Evolutionary conservation across 352 stramenopile genomes (phyloP).

Genomic region (Phytophthora quininea): DNA sequence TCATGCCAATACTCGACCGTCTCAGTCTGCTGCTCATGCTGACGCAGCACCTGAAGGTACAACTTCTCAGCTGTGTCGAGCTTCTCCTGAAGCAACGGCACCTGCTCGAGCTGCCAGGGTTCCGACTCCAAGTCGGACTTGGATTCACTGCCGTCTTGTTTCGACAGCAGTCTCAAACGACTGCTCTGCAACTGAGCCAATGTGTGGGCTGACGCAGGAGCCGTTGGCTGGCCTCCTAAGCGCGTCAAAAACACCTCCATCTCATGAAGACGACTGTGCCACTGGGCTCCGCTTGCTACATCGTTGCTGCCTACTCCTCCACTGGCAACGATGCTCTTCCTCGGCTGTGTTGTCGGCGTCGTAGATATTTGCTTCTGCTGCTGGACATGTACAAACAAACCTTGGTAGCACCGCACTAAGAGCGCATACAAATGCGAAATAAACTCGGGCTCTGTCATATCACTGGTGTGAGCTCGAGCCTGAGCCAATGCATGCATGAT

Average conservation of each 20-base stretch:
- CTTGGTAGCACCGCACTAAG: conserved; percentile 67
- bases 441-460: conserved; percentile 61
- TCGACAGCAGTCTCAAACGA: conserved; percentile 33
- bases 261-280: conserved; percentile 50
- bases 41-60: conserved; percentile 72
- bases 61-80: conserved; percentile 75
- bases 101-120: conserved; percentile 43
- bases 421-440: conserved; percentile 55
- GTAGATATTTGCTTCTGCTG: conserved; percentile 3
- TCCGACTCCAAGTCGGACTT: conserved; percentile 26
- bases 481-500: conserved; percentile 58
- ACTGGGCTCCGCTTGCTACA: conserved; percentile 21
- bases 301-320: background rate
- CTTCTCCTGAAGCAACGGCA: conserved; percentile 59
- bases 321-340: conserved; percentile 6
- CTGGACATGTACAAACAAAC: conserved; percentile 42
- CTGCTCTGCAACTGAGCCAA: conserved; percentile 24
- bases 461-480: conserved; percentile 28
- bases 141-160: conserved; percentile 4
- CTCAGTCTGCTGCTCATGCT: conserved; percentile 69
- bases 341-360: background rate
- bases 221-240: conserved; percentile 16
- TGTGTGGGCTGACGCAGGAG: background rate
- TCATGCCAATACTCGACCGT: conserved; percentile 68
- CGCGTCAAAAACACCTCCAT: conserved; percentile 62